Conservation (phyloP, 2,329 filamentous ascomycete genomes). For the Tolypocladium pustulatum region DNA sequence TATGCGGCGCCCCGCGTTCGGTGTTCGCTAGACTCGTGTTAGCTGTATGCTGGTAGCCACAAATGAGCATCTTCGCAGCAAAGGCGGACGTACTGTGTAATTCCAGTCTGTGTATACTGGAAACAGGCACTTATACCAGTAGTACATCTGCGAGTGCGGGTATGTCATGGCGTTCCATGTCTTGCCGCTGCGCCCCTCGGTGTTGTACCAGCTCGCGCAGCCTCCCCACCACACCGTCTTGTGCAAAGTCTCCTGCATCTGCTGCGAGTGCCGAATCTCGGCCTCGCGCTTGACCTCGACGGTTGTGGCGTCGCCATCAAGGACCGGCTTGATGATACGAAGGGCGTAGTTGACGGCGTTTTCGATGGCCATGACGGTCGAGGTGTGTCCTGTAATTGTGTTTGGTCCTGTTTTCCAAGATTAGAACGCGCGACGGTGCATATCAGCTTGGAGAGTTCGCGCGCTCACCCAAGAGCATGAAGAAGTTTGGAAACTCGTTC, state of each 20-base stretch:
- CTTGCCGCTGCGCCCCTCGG: slow-evolving; percentile 10
- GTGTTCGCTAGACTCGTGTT: background rate
- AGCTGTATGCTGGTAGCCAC: background rate
- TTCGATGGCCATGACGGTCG: slow-evolving; percentile 48
- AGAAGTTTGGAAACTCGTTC: slow-evolving; percentile 55
- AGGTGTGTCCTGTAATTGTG: slow-evolving; percentile 49
- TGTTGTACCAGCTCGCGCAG: slow-evolving; percentile 27
- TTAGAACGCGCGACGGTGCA: background rate
- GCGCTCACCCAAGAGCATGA: slow-evolving; percentile 42
- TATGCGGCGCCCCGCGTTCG: background rate
- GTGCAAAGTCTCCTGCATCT: slow-evolving; percentile 19
- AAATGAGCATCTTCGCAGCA: background rate
- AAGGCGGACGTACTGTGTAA: slow-evolving; percentile 17
- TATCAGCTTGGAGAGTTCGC: background rate
- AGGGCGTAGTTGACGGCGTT: slow-evolving; percentile 51
- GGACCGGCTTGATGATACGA: slow-evolving; percentile 42
- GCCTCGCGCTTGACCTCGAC: slow-evolving; percentile 22
- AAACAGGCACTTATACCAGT: slow-evolving; percentile 26
- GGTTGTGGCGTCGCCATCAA: slow-evolving; percentile 19
- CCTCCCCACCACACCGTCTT: slow-evolving; percentile 24
- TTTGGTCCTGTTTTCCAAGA: slow-evolving; percentile 37
- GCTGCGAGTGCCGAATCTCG: slow-evolving; percentile 19
- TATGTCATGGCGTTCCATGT: slow-evolving; percentile 24
- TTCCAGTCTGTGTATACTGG: slow-evolving; percentile 20
- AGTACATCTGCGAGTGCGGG: slow-evolving; percentile 22